phyloP scores from a whole-genome alignment of 2,329 filamentous ascomycete genomes.

The Hypoxylon sp. region DNA sequence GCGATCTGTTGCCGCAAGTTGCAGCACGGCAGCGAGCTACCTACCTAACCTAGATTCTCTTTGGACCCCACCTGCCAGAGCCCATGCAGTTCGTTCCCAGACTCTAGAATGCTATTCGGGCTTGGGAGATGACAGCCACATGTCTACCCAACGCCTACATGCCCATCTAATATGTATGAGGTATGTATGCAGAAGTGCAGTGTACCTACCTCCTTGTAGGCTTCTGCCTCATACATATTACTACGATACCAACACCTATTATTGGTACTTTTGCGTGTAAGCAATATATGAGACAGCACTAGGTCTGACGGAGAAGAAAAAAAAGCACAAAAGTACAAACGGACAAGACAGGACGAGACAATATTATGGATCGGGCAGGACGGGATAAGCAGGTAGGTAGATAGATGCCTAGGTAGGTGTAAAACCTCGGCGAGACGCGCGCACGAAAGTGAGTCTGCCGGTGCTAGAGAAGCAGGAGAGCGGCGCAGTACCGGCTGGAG shows the following conservation, averaged over 20 bases:
- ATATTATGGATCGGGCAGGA: constrained; percentile 14
- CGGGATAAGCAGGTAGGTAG: constrained; percentile 6
- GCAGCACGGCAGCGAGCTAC: constrained; percentile 6
- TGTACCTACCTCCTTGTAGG: constrained; percentile 7
- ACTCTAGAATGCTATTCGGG: background rate
- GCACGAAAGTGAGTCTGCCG: constrained; percentile 30
- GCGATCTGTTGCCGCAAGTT: constrained; percentile 21
- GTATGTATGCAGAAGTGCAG: constrained; percentile 1
- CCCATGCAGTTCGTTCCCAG: background rate
- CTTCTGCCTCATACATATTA: constrained; percentile 26
- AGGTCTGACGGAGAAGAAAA: background rate
- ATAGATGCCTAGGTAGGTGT: background rate
- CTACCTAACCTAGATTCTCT: constrained; percentile 4
- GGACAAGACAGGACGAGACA: background rate
- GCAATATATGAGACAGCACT: constrained; percentile 4
- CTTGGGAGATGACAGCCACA: constrained; percentile 7
- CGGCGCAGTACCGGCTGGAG: constrained; percentile 32
- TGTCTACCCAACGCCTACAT: background rate
- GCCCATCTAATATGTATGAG: constrained; percentile 1
- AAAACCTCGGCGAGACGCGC: constrained; percentile 18
- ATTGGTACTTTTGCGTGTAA: constrained; percentile 16
- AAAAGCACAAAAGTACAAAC: background rate
- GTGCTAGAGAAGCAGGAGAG: constrained; percentile 37
- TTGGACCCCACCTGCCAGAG: constrained; percentile 3
- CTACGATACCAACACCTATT: constrained; percentile 2